phyloP scores from a whole-genome alignment of 2,329 filamentous ascomycete species.

The Apiospora rasikravindrae region DNA sequence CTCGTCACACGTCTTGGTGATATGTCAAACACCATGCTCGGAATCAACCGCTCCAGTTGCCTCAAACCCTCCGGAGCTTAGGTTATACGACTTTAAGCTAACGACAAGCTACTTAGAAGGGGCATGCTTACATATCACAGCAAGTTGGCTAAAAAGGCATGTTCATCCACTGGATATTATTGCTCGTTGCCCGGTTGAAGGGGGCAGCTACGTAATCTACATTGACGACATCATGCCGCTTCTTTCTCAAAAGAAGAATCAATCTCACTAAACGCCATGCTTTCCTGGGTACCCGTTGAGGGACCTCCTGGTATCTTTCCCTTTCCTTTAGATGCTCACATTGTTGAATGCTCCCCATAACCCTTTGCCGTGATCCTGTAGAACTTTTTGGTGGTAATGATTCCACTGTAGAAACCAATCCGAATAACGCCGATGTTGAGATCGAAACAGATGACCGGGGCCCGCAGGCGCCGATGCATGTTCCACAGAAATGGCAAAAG shows the following conservation, averaged over 20 bases:
- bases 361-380: slow-evolving; percentile 35
- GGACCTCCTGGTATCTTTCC: slow-evolving; percentile 42
- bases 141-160: background rate
- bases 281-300: slow-evolving; percentile 42
- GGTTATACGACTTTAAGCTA: background rate
- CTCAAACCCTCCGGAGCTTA: background rate
- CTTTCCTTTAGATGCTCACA: slow-evolving; percentile 37
- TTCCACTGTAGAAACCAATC: slow-evolving; percentile 37
- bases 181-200: slow-evolving; percentile 18
- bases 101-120: background rate
- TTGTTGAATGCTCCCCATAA: slow-evolving; percentile 42
- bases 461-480: slow-evolving; percentile 41
- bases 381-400: slow-evolving; percentile 39
- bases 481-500: slow-evolving; percentile 35
- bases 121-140: background rate
- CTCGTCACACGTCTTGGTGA: background rate
- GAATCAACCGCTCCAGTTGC: background rate
- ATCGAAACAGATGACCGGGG: slow-evolving; percentile 50
- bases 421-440: slow-evolving; percentile 63
- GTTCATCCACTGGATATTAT: background rate
- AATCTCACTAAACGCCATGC: slow-evolving; percentile 37
- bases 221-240: slow-evolving; percentile 14
- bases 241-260: slow-evolving; percentile 17
- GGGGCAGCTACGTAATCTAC: slow-evolving; percentile 14
- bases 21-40: background rate